Base-by-base conservation (phyloP, 2,329 filamentous ascomycete genomes). In the Aspergillus brasiliensis region DNA sequence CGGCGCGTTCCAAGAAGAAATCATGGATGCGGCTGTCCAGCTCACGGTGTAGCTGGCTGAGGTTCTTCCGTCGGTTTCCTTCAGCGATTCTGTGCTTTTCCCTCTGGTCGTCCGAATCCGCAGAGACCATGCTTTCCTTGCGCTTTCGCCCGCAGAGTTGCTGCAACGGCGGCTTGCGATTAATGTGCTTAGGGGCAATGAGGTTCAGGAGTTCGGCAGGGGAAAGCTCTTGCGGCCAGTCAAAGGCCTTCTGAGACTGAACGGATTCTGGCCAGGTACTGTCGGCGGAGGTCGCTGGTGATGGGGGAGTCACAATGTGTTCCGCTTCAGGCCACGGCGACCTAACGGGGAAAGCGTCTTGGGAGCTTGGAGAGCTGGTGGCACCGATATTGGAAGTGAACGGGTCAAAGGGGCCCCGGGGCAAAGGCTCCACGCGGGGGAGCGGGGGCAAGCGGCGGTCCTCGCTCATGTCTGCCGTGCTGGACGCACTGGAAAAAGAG, bases 1-100 rank as follows among this genome's bases (percentile, higher is more conserved):
- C 75, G 15, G 76, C 76, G 15, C 69, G 69, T 62, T 76, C 72
- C 6, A 77, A 69, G 62, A 77, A 77, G 62, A 71, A 75, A 60
- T 77, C 73, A 51, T 75, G 73, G 37, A 77, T 71, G 3, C 75
- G 73, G 61, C 69, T 70, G 56, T 77, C 75, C 17, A 77, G 57
- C 58, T 76, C 73, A 15, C 73, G 73, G 56, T 76, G 73, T 23
- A 76, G 63, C 61, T 75, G 71, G 63, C 75, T 77, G 3, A 77
- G 72, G 58, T 77, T 77, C 65, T 76, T 76, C 21, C 75, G 73
- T 19, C 75, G 69, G 59, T 77, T 77, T 31, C 74, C 75, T 64
- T 77, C 75, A 6, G 75, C 75, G 28, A 77, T 75, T 23, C 75
- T 73, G 62, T 77, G 75, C 66, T 76, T 77, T 62, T 77, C 75